Base-by-base conservation (phyloP, 2,329 filamentous ascomycete species). In the Aureobasidium sp. region DNA sequence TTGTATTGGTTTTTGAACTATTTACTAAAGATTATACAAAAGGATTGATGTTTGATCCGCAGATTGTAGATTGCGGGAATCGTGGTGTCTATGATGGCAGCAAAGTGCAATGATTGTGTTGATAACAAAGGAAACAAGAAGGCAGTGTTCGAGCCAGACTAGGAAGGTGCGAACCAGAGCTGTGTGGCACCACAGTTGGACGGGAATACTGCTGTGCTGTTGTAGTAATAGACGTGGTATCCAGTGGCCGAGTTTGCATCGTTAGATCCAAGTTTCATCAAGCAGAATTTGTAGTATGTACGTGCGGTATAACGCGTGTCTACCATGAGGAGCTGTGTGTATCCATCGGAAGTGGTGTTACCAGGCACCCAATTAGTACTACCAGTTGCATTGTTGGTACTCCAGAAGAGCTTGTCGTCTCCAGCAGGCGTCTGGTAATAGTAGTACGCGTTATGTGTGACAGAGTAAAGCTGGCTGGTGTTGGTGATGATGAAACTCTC, bases 401-500 rank as follows among this genome's bases (percentile, higher is more conserved):
- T 50, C 61, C 61, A 63, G 37, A 44, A 42, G 2, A 63, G 34
- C 8, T 58, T 50, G 42, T 52, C 56, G 23, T n/a, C 44, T 26
- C 62, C 62, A 47, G 62, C 29, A 5, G 62, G 37, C 9, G 47
- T 46, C 23, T 39, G 41, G 39, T 55, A 63, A 29, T 60, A 63
- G 37, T 63, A 63, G 15, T 63, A 63, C 12, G 51, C 55, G 15
- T 63, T 47, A 29, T 59, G 52, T 32, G 55, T 63, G 29, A 63
- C 55, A 6, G 62, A 63, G 20, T 63, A 63, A 10, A 63, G 47
- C 41, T 60, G 62, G 13, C 48, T 57, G 47, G 20, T 41, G 39
- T 58, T 53, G 23, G 62, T 63, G 3, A 63, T 41, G 32, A 63
- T 59, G 55, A 63, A 53, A 5, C 32, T 60, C 46, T 63, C 62